Evolutionary conservation across 2,329 filamentous ascomycete genomes (phyloP), one percentile per base, ranked within the genome.

Genomic region (Trichoderma sp.): DNA sequence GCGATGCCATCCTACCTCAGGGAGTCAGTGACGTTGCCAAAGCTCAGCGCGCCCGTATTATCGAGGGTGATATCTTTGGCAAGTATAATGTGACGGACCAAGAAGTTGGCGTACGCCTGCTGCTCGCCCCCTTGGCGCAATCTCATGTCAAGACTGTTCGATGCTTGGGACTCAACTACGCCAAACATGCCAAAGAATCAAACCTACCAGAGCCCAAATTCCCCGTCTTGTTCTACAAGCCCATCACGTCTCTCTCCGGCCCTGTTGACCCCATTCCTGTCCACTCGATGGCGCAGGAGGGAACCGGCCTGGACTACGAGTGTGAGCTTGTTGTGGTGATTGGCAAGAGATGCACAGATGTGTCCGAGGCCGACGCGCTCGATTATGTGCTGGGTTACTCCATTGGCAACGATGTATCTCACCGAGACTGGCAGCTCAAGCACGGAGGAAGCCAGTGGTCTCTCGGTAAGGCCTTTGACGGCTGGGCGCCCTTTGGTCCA

Each of bases 391-490:
- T 94, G 2, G 93, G 93, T 6, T 95, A 94, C 78, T 86, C 90
- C 2, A 87, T 93, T 39, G 91, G 92, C 69, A 93, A 95, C 80
- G 93, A 95, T 79, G 87, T 95, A n/a, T 93, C 90, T 12, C 92
- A 93, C 81, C 89, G 92, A 53, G 91, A 93, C 74, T 94, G 91
- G 90, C 91, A 93, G 81, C 80, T 92, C 73, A 87, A 90, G 79
- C 86, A 85, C 53, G 90, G 90, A 18, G 90, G 90, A 18, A 87
- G 90, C 1, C 91, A 93, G 81, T 93, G 91, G 91, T 87, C 86
- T 1, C 82, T 92, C 15, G 91, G 91, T 47, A 94, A 94, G 80
- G 89, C 91, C 3, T 93, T 93, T 74, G 91, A 94, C 80, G 90
- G 89, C 74, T 94, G 91, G 90, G 91, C 90, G 6, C 92, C 91